Evolutionary conservation across 352 stramenopile genomes (phyloP).

Genomic region (Pythium dissotocum): DNA sequence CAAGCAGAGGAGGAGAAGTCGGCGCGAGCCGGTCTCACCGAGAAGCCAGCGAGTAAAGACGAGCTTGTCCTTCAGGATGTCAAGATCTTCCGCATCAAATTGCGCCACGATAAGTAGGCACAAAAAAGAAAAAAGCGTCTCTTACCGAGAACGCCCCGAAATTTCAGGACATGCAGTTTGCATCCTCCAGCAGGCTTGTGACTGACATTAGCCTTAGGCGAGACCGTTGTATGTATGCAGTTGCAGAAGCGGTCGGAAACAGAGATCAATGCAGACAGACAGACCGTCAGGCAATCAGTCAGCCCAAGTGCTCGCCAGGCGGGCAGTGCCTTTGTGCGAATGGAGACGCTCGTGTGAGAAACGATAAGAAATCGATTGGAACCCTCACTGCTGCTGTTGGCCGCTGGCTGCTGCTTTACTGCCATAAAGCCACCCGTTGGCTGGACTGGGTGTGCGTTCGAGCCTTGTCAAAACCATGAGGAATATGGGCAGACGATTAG

Average conservation of each 20-base stretch:
- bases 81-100: constrained; percentile 63
- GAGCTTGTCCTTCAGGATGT: constrained; percentile 57
- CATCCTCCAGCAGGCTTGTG: constrained; percentile 1
- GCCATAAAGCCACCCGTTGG: too few relatives aligned
- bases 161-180: neutral
- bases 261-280: neutral
- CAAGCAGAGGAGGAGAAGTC: neutral
- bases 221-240: neutral
- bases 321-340: neutral
- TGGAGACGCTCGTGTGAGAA: neutral
- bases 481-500: neutral
- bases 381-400: neutral
- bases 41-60: constrained; percentile 13
- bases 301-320: too few relatives aligned
- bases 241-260: neutral
- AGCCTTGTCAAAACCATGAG: neutral
- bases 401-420: neutral
- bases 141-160: neutral
- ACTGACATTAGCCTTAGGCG: neutral
- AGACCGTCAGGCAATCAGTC: neutral
- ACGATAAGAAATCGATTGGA: neutral
- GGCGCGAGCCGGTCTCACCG: neutral
- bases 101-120: neutral
- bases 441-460: too few relatives aligned
- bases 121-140: neutral